Percentiles rank a stretch among this genome's conserved stretches.
Conservation (phyloP, 2,329 filamentous ascomycete species). For the Fusarium sp. region DNA sequence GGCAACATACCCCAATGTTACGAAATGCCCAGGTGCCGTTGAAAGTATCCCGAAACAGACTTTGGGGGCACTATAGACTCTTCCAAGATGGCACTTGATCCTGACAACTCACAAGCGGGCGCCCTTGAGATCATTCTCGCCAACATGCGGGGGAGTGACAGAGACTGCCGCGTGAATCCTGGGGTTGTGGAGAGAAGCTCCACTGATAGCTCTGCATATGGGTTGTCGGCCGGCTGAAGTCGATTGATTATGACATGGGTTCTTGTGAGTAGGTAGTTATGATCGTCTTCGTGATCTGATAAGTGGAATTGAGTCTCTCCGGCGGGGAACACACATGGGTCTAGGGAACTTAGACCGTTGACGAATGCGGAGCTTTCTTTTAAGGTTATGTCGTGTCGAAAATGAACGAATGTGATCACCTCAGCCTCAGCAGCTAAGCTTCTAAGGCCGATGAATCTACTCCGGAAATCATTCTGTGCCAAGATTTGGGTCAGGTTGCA, state of each 20-base stretch:
- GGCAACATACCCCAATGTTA: conserved; percentile 8
- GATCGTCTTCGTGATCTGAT: conserved; percentile 22
- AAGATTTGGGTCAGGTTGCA: conserved; percentile 22
- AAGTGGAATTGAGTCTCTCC: conserved; percentile 39
- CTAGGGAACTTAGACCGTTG: conserved; percentile 7
- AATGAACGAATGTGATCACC: conserved; percentile 31
- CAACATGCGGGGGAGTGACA: conserved; percentile 36
- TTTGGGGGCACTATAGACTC: conserved; percentile 35
- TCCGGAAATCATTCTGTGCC: conserved; percentile 32
- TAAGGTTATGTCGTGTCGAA: conserved; percentile 30
- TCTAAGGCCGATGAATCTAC: conserved; percentile 22
- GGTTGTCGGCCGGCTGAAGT: conserved; percentile 11
- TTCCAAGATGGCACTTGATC: not conserved
- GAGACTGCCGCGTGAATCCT: conserved; percentile 38
- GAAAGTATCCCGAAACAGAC: conserved; percentile 5
- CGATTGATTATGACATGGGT: conserved; percentile 6
- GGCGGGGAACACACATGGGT: conserved; percentile 20
- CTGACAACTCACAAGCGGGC: conserved; percentile 5
- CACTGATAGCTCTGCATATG: conserved; percentile 32
- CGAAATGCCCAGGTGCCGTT: conserved; percentile 20
- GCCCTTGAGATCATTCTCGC: conserved; percentile 21
- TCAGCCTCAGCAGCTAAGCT: conserved; percentile 36
- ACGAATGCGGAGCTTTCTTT: conserved; percentile 25
- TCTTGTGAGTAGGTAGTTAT: not conserved
- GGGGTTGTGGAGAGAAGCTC: conserved; percentile 42